Percentiles rank a stretch among this genome's conserved stretches.
These are phyloP conservation scores for Cryptosporidium xiaoi DNA, from an alignment of 169 alveolate species.

Conservation along the genomic window DNA sequence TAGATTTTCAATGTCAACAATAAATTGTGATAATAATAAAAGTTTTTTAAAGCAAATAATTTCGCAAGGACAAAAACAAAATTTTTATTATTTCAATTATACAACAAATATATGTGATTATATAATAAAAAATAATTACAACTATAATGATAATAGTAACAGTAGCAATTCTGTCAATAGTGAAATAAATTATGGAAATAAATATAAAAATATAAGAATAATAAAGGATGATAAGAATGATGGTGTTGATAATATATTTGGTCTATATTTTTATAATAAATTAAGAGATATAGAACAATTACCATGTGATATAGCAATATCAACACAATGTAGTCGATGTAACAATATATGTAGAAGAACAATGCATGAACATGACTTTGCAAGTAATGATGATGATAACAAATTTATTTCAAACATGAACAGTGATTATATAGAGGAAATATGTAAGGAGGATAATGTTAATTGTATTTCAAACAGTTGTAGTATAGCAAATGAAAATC, in stretches of 20 bases:
- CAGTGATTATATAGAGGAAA: not conserved
- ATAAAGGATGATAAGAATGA: not conserved
- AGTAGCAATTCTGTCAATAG: not conserved
- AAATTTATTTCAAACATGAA: not conserved
- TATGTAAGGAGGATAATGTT: not conserved
- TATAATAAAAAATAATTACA: constrained; percentile 10
- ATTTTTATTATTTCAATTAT: constrained; percentile 49
- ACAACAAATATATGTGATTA: constrained; percentile 55
- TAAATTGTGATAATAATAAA: not conserved
- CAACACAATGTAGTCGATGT: constrained; percentile 65
- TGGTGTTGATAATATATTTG: constrained; percentile 17
- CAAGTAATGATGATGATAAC: not conserved
- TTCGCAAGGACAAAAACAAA: constrained; percentile 57
- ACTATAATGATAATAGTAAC: not conserved
- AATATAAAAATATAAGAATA: not conserved
- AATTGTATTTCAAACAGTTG: not conserved
- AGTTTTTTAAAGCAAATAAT: constrained; percentile 43
- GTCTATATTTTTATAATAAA: constrained; percentile 45
- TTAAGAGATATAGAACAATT: constrained; percentile 44
- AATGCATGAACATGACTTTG: not conserved
- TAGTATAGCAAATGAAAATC: not conserved
- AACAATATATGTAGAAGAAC: not conserved
- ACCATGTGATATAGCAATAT: constrained; percentile 69
- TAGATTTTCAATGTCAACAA: constrained; percentile 27
- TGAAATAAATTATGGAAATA: not conserved